These are phyloP conservation scores for Rhodotorula sphaerocarpa DNA, from an alignment of 768 basidiomycete species.

Conservation along the genomic window DNA sequence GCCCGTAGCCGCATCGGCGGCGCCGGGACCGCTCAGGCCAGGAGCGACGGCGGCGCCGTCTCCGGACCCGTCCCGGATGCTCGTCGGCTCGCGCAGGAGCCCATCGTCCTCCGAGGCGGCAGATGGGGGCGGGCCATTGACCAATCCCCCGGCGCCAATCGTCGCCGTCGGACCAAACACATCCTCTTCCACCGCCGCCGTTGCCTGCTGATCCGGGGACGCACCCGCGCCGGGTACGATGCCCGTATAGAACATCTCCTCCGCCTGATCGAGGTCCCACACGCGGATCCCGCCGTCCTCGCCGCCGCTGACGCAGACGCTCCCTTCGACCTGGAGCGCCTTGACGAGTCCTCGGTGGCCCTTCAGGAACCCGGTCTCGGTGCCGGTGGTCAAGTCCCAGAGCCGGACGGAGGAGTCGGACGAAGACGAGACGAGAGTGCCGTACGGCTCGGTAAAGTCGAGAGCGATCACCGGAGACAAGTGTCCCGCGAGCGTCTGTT, in stretches of 20 bases:
- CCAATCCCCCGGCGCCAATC: background rate
- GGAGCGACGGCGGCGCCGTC: slow-evolving; percentile 35
- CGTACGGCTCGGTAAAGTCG: slow-evolving; percentile 95
- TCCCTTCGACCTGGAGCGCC: slow-evolving; percentile 84
- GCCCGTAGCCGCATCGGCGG: slow-evolving; percentile 49
- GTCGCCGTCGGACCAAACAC: slow-evolving; percentile 21
- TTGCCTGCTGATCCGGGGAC: background rate
- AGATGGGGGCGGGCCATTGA: background rate
- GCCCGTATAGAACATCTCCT: slow-evolving; percentile 45
- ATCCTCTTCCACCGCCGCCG: slow-evolving; percentile 23
- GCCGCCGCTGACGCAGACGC: slow-evolving; percentile 80
- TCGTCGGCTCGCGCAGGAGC: slow-evolving; percentile 15
- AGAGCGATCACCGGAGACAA: slow-evolving; percentile 72
- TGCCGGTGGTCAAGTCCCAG: slow-evolving; percentile 87
- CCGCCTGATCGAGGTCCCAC: slow-evolving; percentile 65
- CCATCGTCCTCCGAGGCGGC: slow-evolving; percentile 18
- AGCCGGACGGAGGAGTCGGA: slow-evolving; percentile 72
- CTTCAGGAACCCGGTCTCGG: slow-evolving; percentile 71
- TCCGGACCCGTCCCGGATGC: background rate
- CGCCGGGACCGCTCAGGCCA: slow-evolving; percentile 47
- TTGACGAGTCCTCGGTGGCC: slow-evolving; percentile 60
- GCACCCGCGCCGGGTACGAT: background rate
- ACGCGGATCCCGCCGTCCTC: slow-evolving; percentile 74
- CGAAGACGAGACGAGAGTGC: slow-evolving; percentile 78
- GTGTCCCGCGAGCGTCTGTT: slow-evolving; percentile 72